Evolutionary conservation across 2,329 filamentous ascomycete genomes (phyloP), one percentile per base, ranked within the genome.

Genomic region (Trichophyton mentagrophytes): DNA sequence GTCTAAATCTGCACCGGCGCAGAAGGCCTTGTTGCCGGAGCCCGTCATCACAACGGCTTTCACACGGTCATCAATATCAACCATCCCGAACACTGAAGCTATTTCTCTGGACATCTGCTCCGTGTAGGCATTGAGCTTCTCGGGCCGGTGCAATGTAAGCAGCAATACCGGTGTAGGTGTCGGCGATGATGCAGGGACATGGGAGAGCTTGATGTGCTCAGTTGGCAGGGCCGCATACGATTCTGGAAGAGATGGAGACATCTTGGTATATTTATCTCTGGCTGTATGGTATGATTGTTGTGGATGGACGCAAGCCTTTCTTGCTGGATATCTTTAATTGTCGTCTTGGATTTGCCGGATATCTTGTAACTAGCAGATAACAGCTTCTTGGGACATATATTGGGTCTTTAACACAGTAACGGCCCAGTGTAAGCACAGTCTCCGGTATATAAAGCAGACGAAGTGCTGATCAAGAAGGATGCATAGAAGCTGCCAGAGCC

Each of bases 91-190:
- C 17, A 65, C 61, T 13, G 51, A 30, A n/a, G 61, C 70, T 3
- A 82, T 69, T 55, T 81, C 73, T 61, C 68, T 66, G 64, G 82
- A 78, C 71, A 83, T 77, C 55, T 70, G 68, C 60, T 76, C 73
- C 1, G 80, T 83, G 61, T 85, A 77, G 8, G 82, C 81, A 73
- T 85, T 85, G 60, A 80, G 76, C 68, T 84, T 83, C 53, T 76
- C 73, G 1, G 80, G 81, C 2, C 82, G 76, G 69, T 82, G 80
- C 62, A 83, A 69, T 13, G 77, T 76, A 61, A 84, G 66, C 30
- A 82, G 67, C 36, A 78, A 73, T 27, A 82, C 74, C 0, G 70
- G 68, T 1, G 73, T 74, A 13, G 81, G 79, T 2, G 78, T 74
- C 9, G 79, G 70, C 0, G 85, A 82, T 27, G 69, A 71, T 0